Evolutionary conservation across 305 asterid genomes (phyloP), one percentile per base, ranked within the genome.

Genomic region (Rubia tinctorum): DNA sequence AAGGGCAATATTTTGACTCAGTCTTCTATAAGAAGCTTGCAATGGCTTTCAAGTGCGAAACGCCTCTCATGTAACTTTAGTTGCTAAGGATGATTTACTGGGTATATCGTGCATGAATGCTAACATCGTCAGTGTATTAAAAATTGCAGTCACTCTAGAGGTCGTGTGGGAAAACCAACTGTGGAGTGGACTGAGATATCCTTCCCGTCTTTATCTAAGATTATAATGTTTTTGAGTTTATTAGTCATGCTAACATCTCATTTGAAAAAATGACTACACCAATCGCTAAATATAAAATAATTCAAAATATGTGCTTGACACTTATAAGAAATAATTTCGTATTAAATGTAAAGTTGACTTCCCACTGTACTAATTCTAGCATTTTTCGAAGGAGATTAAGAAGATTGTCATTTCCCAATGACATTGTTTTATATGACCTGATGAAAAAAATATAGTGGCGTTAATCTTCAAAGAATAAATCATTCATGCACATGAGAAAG

Each of bases 131-230:
- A 25, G 1, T 9, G 71, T 78, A 42, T 30, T 61, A 73, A 78
- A 71, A 76, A n/a, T 79, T 84, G 82, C 83, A 93, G 98, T 71
- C 86, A 83, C 43, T 89, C 93, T 13, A 87, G 83, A 73, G 90
- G 84, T 25, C 97, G 98, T 72, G 89, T 90, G 18, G 96, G 98
- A 77, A 90, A 90, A 81, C 91, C 95, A 10, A 78, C 68, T 27
- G 86, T 82, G 68, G 89, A 88, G 85, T 90, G 95, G 96, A 83
- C 75, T 3, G 95, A 93, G 97, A 97, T 93, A 70, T 55, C 66
- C 27, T 44, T 18, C 71, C 70, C 76, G 64, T 45, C 61, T 64
- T 75, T 60, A 81, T 65, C 71, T 42, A 30, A 39, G 51, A 51
- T 20, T 40, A 44, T 37, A 56, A 40, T 8, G 37, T 58, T 42